A percentile compares a stretch with the other conserved stretches of the same genome.
Evolutionary conservation across 768 basidiomycete genomes (phyloP).

Genomic region (Rhodotorula babjevae): DNA sequence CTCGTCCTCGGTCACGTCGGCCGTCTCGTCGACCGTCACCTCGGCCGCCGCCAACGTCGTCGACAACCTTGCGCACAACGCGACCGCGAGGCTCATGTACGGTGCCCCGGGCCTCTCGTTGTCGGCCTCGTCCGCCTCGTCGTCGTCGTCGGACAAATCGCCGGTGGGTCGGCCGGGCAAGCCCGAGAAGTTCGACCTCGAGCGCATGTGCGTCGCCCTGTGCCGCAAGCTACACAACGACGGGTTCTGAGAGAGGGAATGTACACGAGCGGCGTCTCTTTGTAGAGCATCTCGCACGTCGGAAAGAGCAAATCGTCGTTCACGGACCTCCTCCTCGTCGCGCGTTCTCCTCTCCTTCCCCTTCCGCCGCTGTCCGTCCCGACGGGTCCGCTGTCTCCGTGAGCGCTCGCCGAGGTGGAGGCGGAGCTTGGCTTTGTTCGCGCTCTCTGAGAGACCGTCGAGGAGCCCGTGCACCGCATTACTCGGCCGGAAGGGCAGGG

Average conservation of each 20-base stretch:
- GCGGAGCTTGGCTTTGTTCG: no score
- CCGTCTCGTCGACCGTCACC: conserved; percentile 12
- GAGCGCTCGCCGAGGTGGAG: no score
- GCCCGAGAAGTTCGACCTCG: conserved; percentile 67
- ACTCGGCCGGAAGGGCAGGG: no score
- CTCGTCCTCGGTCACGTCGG: conserved; percentile 10
- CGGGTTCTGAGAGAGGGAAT: conserved; percentile 56
- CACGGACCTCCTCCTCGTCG: no score
- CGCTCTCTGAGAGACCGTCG: no score
- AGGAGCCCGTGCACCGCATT: no score
- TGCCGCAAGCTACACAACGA: conserved; percentile 87
- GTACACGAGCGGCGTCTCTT: no score
- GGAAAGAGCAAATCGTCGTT: no score
- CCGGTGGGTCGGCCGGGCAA: neutral
- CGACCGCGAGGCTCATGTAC: conserved; percentile 23
- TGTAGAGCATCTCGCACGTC: neutral
- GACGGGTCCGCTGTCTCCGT: no score
- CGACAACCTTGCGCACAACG: conserved; percentile 17
- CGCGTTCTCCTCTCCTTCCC: no score
- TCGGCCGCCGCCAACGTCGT: conserved; percentile 11
- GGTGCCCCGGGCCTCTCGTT: conserved; percentile 25
- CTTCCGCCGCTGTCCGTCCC: no score
- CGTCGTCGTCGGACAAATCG: neutral
- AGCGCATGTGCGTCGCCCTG: conserved; percentile 82
- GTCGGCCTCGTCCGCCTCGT: conserved; percentile 11